Conservation (phyloP, 495 filamentous ascomycete genomes). For the Clavariopsis aquatica region DNA sequence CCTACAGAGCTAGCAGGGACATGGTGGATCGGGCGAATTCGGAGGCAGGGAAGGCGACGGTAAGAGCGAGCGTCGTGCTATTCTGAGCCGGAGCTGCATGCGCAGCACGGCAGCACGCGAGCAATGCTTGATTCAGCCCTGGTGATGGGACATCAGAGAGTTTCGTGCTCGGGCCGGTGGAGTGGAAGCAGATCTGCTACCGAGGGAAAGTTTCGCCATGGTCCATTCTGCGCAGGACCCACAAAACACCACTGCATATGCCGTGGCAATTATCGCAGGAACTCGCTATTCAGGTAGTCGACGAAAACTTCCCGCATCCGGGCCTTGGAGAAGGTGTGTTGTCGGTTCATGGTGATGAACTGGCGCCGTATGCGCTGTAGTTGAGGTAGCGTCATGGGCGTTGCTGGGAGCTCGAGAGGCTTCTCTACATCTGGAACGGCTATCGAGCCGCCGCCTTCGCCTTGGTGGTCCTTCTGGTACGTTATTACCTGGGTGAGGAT, state of each 20-base stretch:
- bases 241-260: slow-evolving; percentile 12
- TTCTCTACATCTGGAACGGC: slow-evolving; percentile 44
- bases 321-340: slow-evolving; percentile 54
- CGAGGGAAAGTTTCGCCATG: background rate
- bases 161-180: slow-evolving; percentile 2
- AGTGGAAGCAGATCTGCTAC: background rate
- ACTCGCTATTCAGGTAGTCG: slow-evolving; percentile 63
- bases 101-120: too few species aligned
- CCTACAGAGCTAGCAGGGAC: slow-evolving; percentile 1
- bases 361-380: slow-evolving; percentile 82
- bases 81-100: background rate
- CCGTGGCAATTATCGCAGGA: slow-evolving; percentile 25
- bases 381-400: slow-evolving; percentile 61
- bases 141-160: background rate
- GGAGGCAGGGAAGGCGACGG: slow-evolving; percentile 1
- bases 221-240: slow-evolving; percentile 2
- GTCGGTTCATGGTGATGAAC: slow-evolving; percentile 78
- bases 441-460: slow-evolving; percentile 58
- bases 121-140: background rate
- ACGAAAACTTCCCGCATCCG: slow-evolving; percentile 70
- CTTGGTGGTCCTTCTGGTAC: slow-evolving; percentile 67
- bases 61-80: background rate
- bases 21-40: slow-evolving; percentile 1
- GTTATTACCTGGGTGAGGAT: slow-evolving; percentile 73
- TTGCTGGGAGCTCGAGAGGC: slow-evolving; percentile 45